Conservation (phyloP, 805 yeast genomes). For the Schwanniomyces occidentalis region DNA sequence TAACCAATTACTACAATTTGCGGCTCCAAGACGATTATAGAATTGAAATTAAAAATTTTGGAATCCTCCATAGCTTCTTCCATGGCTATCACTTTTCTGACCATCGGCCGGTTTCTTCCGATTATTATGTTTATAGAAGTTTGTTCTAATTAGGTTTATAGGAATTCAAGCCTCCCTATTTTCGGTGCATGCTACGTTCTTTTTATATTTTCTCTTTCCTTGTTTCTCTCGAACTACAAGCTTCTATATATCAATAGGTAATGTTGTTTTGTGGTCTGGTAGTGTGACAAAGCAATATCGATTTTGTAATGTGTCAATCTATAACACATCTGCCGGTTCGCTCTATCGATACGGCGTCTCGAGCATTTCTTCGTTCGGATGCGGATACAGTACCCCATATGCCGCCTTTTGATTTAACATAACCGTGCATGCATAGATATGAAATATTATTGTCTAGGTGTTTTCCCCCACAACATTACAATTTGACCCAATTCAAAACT, state of each 20-base stretch:
- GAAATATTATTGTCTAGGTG: too few relatives aligned
- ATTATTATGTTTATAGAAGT: slow-evolving; percentile 9
- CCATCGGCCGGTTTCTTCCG: slow-evolving; percentile 40
- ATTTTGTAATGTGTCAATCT: too few relatives aligned
- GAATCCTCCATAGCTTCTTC: slow-evolving; percentile 37
- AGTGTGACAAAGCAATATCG: too few relatives aligned
- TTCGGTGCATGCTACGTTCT: not conserved
- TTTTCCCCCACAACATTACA: too few relatives aligned
- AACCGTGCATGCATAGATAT: too few relatives aligned
- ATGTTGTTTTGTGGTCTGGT: not conserved
- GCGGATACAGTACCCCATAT: too few relatives aligned
- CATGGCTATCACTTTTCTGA: slow-evolving; percentile 37
- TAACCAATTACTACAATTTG: slow-evolving; percentile 11
- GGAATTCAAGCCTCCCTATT: not conserved
- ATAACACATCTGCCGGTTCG: too few relatives aligned
- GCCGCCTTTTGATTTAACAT: too few relatives aligned
- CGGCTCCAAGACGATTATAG: slow-evolving; percentile 19
- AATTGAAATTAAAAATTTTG: slow-evolving; percentile 35
- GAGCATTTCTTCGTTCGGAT: too few relatives aligned
- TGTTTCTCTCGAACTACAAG: not conserved
- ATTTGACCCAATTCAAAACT: too few relatives aligned
- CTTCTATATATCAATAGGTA: not conserved
- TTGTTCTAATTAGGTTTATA: not conserved
- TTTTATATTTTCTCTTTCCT: not conserved
- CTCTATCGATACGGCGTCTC: too few relatives aligned